Conservation (phyloP, 2,329 filamentous ascomycete genomes). For the Cladosporium halotolerans region DNA sequence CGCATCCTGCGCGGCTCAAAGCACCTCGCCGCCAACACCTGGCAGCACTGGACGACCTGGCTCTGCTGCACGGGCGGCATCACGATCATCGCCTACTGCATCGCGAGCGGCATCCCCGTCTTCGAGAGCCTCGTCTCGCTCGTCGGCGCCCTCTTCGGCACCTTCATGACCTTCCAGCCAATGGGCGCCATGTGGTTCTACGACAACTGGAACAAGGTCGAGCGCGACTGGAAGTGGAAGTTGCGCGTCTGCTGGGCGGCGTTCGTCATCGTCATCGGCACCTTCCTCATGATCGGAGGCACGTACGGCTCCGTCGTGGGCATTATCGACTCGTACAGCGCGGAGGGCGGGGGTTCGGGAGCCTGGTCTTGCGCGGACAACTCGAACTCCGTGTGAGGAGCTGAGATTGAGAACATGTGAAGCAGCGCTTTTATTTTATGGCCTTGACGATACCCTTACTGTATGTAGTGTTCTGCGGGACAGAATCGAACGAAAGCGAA, state of each 20-base stretch:
- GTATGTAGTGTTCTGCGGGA: neutral
- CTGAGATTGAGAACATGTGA: neutral
- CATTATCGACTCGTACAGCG: conserved; percentile 34
- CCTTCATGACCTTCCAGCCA: conserved; percentile 37
- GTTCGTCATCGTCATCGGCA: conserved; percentile 36
- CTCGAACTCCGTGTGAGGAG: conserved; percentile 22
- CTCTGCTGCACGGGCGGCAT: conserved; percentile 38
- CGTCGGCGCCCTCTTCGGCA: conserved; percentile 44
- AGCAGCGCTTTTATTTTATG: too few relatives aligned
- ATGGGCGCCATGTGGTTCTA: conserved; percentile 42
- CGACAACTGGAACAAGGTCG: conserved; percentile 36
- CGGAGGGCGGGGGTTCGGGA: conserved; percentile 28
- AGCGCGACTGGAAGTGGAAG: conserved; percentile 31
- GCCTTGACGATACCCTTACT: too few relatives aligned
- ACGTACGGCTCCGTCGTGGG: conserved; percentile 38
- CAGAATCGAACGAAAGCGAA: neutral
- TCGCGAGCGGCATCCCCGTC: conserved; percentile 46
- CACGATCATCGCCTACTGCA: conserved; percentile 40
- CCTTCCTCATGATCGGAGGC: conserved; percentile 42
- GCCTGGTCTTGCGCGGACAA: conserved; percentile 43
- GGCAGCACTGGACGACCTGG: conserved; percentile 48
- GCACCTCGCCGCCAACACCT: conserved; percentile 45
- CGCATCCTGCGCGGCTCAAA: conserved; percentile 45
- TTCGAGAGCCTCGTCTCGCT: conserved; percentile 47
- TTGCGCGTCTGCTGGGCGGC: conserved; percentile 33